These are phyloP conservation scores for Annulohypoxylon stygium DNA, from an alignment of 495 filamentous ascomycete genomes.

Conservation along the genomic window DNA sequence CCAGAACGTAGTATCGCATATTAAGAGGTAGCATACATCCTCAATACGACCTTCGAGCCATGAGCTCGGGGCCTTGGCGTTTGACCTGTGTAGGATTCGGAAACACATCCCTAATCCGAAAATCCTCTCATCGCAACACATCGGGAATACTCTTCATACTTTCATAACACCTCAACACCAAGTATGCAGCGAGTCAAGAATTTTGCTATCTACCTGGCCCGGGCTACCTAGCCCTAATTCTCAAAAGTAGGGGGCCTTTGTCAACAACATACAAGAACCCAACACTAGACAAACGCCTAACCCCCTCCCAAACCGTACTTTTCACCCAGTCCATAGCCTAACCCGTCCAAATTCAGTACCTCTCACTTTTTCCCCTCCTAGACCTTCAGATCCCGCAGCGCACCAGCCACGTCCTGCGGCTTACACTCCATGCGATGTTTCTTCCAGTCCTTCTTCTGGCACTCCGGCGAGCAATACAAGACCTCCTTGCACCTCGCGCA, in stretches of 20 bases:
- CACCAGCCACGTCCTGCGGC: constrained; percentile 12
- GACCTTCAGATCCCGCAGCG: not conserved
- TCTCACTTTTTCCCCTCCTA: not conserved
- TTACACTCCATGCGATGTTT: constrained; percentile 54
- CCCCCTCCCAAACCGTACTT: not conserved
- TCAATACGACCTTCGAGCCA: not conserved
- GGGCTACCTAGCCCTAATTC: not conserved
- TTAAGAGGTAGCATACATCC: not conserved
- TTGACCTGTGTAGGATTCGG: not conserved
- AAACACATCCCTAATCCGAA: not conserved
- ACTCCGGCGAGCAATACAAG: constrained; percentile 53
- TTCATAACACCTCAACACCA: not conserved
- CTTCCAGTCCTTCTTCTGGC: constrained; percentile 58
- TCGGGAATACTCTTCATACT: not conserved
- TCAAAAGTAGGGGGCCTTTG: not conserved
- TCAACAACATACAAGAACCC: too few relatives aligned
- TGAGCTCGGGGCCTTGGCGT: not conserved
- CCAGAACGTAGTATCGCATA: too few relatives aligned
- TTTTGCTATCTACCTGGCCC: not conserved
- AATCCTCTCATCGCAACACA: not conserved
- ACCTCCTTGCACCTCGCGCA: constrained; percentile 50
- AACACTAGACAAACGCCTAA: not conserved
- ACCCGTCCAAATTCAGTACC: not conserved
- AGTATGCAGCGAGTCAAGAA: not conserved
- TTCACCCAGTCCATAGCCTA: not conserved